Percentiles rank a stretch among this genome's conserved stretches.
Evolutionary conservation across 805 yeast species (phyloP).

Genomic region (Yamadazyma sp.): DNA sequence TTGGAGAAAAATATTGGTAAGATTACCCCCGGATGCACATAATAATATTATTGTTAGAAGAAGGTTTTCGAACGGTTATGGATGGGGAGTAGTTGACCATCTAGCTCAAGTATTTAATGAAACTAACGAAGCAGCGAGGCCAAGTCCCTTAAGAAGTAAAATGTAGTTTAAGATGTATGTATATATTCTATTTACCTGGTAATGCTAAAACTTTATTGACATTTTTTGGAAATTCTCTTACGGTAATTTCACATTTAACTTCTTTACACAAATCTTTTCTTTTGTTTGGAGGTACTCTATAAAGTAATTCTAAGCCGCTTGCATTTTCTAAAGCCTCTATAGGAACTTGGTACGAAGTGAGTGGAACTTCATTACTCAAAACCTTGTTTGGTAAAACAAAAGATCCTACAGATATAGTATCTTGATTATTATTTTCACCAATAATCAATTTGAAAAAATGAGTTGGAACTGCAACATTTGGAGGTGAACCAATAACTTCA

Average conservation of each 20-base stretch:
- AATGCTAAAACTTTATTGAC: conserved; percentile 17
- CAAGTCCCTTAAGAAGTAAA: conserved; percentile 11
- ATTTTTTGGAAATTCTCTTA: conserved; percentile 70
- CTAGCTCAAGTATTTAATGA: conserved; percentile 21
- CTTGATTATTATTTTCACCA: conserved; percentile 57
- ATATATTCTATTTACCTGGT: background rate
- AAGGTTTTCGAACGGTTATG: conserved; percentile 43
- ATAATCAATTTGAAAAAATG: conserved; percentile 91
- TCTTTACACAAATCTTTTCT: conserved; percentile 74
- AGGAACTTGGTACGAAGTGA: conserved; percentile 81
- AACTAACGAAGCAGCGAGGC: background rate
- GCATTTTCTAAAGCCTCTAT: conserved; percentile 85
- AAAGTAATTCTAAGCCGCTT: conserved; percentile 78
- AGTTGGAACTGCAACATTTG: conserved; percentile 94
- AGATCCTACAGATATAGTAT: conserved; percentile 73
- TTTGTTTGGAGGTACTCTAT: conserved; percentile 55
- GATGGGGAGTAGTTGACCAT: conserved; percentile 47
- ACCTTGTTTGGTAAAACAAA: conserved; percentile 89
- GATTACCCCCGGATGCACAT: conserved; percentile 46
- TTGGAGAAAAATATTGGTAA: conserved; percentile 45
- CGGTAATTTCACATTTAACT: conserved; percentile 72
- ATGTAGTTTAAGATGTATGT: conserved; percentile 3
- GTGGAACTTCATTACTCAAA: conserved; percentile 67
- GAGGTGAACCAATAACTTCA: conserved; percentile 96
- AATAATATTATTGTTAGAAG: conserved; percentile 43